Base-by-base conservation (phyloP, 257 asterid genomes). In the Henckelia pumila region DNA sequence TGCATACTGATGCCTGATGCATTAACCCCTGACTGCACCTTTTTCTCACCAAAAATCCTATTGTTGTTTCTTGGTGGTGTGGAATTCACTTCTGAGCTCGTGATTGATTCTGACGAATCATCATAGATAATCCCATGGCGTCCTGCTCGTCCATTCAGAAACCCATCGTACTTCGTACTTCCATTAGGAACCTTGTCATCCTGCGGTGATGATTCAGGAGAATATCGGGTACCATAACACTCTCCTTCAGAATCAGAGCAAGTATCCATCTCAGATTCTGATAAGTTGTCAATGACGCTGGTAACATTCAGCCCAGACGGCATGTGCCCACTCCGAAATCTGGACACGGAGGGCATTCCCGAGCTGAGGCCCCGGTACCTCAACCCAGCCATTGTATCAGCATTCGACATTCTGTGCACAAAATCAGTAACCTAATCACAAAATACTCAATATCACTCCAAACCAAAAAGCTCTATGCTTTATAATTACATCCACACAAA, bases 201-300 rank as follows among this genome's bases (percentile, higher is more conserved):
- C 67, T 90, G 97, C 4, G 97, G 95, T 0, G 98, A 89, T 23
- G 95, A 82, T 73, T 89, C 95, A 6, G 81, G 75, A 0, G 97
- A 86, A 66, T 82, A 85, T 6, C 81, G 82, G 17, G 81, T 74
- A 26, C 84, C 95, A 30, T 80, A 76, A 65, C 72, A 64, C 66
- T 83, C 95, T 8, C 75, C 80, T 7, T 92, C 98, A 0, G 98
- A 92, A 69, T 88, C 96, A 4, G 94, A 86, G 59, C 78, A 73
- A 8, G 84, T 79, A 56, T 85, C 90, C 94, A 86, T 83, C 71
- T 88, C 96, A 14, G 96, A 92, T 11, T 73, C 94, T 1, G 84
- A 71, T 62, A 66, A 55, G 55, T 69, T 67, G n/a, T 58, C 69
- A 1, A 35, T 67, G 7, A 74, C 86, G 50, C 71, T 37, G n/a